These are phyloP conservation scores for Phytophthora hibernalis DNA, from an alignment of 352 stramenopile species.

Conservation along the genomic window DNA sequence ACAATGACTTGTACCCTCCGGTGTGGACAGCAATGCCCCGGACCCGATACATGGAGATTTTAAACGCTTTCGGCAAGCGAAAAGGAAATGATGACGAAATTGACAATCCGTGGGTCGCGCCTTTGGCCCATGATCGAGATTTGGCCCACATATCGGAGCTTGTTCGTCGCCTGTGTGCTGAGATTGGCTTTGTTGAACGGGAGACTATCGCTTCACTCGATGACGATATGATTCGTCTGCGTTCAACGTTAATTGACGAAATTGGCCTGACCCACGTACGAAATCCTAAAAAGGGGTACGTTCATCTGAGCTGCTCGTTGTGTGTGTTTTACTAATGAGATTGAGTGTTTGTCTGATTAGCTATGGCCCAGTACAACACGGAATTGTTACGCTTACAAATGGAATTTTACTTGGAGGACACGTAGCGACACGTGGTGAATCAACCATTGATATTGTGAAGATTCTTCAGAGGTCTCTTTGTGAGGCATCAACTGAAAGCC, in stretches of 20 bases:
- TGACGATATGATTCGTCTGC: conserved; percentile 10
- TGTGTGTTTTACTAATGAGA: not conserved
- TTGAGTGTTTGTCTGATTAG: not conserved
- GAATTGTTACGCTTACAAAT: conserved; percentile 4
- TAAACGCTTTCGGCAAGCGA: not conserved
- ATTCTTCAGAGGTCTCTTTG: conserved; percentile 9
- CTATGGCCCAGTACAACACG: conserved; percentile 9
- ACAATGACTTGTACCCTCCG: not conserved
- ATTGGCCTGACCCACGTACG: conserved; percentile 1
- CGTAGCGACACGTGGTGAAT: conserved; percentile 2
- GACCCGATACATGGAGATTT: not conserved
- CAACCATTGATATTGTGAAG: conserved; percentile 11
- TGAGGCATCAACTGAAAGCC: conserved; percentile 4
- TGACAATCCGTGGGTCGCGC: not conserved
- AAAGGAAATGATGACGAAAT: not conserved
- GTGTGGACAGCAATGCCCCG: not conserved
- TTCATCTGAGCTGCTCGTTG: not conserved
- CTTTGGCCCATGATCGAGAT: not conserved
- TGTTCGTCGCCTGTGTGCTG: not conserved
- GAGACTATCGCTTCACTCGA: conserved; percentile 15
- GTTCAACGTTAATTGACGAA: conserved; percentile 5
- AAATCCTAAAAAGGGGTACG: conserved; percentile 11
- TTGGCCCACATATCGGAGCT: conserved; percentile 1
- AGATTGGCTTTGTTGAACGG: conserved; percentile 11
- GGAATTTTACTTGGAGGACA: conserved; percentile 11